A percentile compares a stretch with the other conserved stretches of the same genome.
Evolutionary conservation across 225 moss, liverwort and hornwort genomes (phyloP).

Genomic region (Sphagnum tenellum): DNA sequence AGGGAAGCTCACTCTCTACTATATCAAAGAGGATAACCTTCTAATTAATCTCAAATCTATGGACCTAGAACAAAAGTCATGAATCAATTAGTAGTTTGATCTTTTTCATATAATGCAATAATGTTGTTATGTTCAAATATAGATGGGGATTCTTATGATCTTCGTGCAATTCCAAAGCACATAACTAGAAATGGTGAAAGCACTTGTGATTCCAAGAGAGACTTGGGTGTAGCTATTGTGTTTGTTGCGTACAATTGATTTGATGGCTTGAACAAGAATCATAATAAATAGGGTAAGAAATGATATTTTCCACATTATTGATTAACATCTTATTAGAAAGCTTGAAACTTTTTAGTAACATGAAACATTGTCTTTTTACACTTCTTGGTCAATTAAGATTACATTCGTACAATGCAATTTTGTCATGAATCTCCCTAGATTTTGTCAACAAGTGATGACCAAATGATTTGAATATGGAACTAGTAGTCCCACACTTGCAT

Average conservation of each 20-base stretch:
- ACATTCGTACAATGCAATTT: conserved; percentile 56
- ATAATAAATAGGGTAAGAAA: too few relatives aligned
- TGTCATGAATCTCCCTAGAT: conserved; percentile 55
- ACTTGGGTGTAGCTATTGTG: too few relatives aligned
- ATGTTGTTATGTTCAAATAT: conserved; percentile 90
- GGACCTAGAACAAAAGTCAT: conserved; percentile 71
- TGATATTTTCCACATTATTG: too few relatives aligned
- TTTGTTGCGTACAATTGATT: too few relatives aligned
- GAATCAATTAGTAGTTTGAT: conserved; percentile 74
- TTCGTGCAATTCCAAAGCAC: too few relatives aligned
- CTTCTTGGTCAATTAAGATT: conserved; percentile 49
- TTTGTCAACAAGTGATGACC: conserved; percentile 52
- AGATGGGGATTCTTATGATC: conserved; percentile 62
- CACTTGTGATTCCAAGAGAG: too few relatives aligned
- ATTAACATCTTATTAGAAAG: too few relatives aligned
- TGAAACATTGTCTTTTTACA: conserved; percentile 50
- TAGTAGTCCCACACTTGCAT: conserved; percentile 59
- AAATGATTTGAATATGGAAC: conserved; percentile 58
- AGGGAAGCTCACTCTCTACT: conserved; percentile 79
- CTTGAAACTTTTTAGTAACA: too few relatives aligned
- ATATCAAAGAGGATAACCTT: conserved; percentile 92
- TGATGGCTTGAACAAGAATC: too few relatives aligned
- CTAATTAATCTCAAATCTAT: conserved; percentile 46
- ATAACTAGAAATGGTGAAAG: too few relatives aligned
- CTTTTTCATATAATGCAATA: conserved; percentile 56